Conservation (phyloP, 257 asterid genomes). For the Echites panduratus region DNA sequence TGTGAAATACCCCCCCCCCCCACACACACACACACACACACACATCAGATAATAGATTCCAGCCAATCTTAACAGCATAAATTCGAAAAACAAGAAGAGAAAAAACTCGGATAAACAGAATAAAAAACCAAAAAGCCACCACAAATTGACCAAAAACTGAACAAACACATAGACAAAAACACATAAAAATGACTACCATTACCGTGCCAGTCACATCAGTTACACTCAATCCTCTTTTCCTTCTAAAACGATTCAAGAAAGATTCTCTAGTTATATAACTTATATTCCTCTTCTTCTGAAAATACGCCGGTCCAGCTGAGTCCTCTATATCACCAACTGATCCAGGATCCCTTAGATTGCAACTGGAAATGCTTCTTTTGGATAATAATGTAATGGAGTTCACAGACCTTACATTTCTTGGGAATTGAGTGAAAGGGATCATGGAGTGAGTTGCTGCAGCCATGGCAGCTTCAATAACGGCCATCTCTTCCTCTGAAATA, state of each 20-base stretch:
- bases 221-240: conserved; percentile 59
- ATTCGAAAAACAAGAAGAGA: neutral
- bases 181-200: neutral
- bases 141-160: neutral
- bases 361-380: conserved; percentile 49
- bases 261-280: conserved; percentile 41
- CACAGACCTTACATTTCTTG: conserved; percentile 35
- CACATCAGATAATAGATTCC: neutral
- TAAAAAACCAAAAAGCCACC: neutral
- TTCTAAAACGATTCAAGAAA: conserved; percentile 56
- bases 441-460: conserved; percentile 35
- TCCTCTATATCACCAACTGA: conserved; percentile 63
- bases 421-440: conserved; percentile 22
- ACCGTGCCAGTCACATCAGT: conserved; percentile 87
- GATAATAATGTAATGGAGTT: conserved; percentile 48
- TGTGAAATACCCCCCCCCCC: neutral
- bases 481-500: conserved; percentile 71
- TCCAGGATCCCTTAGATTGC: conserved; percentile 28
- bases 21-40: no score
- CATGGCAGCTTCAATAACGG: conserved; percentile 69
- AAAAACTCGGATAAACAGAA: neutral
- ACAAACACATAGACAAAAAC: neutral
- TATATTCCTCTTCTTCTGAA: conserved; percentile 33
- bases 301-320: conserved; percentile 21
- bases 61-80: neutral